phyloP scores from a whole-genome alignment of 768 basidiomycete genomes.

The Russula olivacea region DNA sequence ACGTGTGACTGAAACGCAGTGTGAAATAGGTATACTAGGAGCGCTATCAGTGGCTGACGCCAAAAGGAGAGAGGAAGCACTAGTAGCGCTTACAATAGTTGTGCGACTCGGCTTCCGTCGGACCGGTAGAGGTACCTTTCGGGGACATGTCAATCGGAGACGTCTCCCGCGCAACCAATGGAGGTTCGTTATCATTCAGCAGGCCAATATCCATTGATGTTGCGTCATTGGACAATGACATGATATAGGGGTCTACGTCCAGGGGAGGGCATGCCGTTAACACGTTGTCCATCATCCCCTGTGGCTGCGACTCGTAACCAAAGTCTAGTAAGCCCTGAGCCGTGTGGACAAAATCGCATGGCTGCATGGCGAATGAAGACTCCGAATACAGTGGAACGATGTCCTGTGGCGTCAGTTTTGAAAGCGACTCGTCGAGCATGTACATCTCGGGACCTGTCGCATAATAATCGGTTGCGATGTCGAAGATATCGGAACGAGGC shows the following conservation, averaged over 20 bases:
- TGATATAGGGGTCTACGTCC: slow-evolving; percentile 17
- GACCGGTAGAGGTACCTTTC: slow-evolving; percentile 11
- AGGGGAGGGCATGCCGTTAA: slow-evolving; percentile 17
- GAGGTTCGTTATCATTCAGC: slow-evolving; percentile 7
- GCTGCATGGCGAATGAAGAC: slow-evolving; percentile 7
- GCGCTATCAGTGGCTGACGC: slow-evolving; percentile 7
- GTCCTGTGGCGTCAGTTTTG: slow-evolving; percentile 22
- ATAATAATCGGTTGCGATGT: slow-evolving; percentile 21
- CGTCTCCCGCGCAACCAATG: slow-evolving; percentile 10
- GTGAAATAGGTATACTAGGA: slow-evolving; percentile 46
- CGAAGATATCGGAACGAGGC: slow-evolving; percentile 24
- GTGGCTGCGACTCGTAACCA: slow-evolving; percentile 18
- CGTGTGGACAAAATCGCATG: slow-evolving; percentile 16
- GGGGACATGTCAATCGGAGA: slow-evolving; percentile 13
- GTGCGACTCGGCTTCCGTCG: slow-evolving; percentile 24
- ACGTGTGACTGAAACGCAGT: slow-evolving; percentile 44
- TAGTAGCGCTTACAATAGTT: slow-evolving; percentile 40
- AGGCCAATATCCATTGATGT: slow-evolving; percentile 2
- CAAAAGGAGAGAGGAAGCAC: slow-evolving; percentile 20
- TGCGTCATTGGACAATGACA: slow-evolving; percentile 9
- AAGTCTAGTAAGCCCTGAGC: slow-evolving; percentile 14
- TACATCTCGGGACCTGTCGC: slow-evolving; percentile 16
- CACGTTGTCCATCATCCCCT: slow-evolving; percentile 12
- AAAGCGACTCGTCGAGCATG: slow-evolving; percentile 22
- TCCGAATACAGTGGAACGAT: slow-evolving; percentile 19